Percentiles rank a stretch among this genome's conserved stretches.
Evolutionary conservation across 805 yeast species (phyloP).

Genomic region (Starmera caribaea): DNA sequence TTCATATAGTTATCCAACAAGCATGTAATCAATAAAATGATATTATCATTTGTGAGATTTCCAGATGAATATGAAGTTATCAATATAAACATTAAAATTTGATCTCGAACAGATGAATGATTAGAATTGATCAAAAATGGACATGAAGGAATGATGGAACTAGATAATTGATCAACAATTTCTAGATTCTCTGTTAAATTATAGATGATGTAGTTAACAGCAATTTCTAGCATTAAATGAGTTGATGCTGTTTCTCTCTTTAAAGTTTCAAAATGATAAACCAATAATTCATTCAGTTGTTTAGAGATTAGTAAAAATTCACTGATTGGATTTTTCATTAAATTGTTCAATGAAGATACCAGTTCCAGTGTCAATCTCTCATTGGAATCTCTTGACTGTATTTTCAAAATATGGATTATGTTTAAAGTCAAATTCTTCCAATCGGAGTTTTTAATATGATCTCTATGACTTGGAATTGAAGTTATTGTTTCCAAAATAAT

Average conservation of each 20-base stretch:
- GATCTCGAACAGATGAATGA: conserved; percentile 31
- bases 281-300: conserved; percentile 11
- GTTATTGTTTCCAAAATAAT: conserved; percentile 19
- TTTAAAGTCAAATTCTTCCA: conserved; percentile 7
- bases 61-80: conserved; percentile 24
- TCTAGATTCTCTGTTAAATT: conserved; percentile 30
- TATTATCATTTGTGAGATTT: not conserved
- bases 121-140: conserved; percentile 29
- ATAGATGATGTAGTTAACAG: conserved; percentile 35
- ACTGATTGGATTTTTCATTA: conserved; percentile 18
- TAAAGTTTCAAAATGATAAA: conserved; percentile 13
- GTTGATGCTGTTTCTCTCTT: conserved; percentile 21
- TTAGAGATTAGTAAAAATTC: conserved; percentile 12
- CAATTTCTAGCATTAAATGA: conserved; percentile 28
- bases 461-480: conserved; percentile 11
- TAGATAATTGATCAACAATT: conserved; percentile 27
- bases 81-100: conserved; percentile 35
- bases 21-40: too few relatives aligned
- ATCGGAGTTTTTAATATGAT: conserved; percentile 8
- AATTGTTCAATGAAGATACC: conserved; percentile 12
- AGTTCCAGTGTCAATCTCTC: conserved; percentile 21
- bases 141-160: conserved; percentile 27
- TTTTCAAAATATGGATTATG: conserved; percentile 5
- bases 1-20: too few relatives aligned
- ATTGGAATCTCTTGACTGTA: conserved; percentile 6